Evolutionary conservation across 2,329 filamentous ascomycete species (phyloP).

Genomic region (Hypoxylon sp.): DNA sequence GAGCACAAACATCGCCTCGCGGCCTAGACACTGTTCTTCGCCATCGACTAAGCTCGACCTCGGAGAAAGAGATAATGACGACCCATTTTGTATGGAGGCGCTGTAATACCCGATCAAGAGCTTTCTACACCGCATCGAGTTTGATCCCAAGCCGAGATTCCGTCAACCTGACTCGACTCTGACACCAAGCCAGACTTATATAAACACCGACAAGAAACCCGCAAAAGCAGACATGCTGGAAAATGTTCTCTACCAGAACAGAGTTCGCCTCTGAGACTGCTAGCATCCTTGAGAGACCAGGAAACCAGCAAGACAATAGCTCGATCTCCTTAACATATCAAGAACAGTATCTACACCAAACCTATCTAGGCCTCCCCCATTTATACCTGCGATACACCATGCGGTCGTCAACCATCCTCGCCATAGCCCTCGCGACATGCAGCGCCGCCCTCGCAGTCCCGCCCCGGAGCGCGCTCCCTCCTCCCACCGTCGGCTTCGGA

Average conservation of each 20-base stretch:
- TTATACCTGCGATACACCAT: constrained; percentile 41
- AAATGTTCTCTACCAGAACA: not conserved
- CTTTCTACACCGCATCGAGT: not conserved
- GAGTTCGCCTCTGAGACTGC: not conserved
- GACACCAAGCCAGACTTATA: not conserved
- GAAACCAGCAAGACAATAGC: not conserved
- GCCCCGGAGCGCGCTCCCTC: constrained; percentile 6
- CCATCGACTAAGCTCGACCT: not conserved
- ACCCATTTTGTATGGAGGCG: not conserved
- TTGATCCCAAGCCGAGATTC: not conserved
- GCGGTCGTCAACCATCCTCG: constrained; percentile 34
- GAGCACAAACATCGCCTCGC: not conserved
- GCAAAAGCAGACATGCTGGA: not conserved
- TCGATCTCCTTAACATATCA: not conserved
- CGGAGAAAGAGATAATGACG: not conserved
- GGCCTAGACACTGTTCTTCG: not conserved
- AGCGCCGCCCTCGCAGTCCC: constrained; percentile 40
- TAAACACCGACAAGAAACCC: not conserved
- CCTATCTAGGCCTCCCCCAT: too few relatives aligned
- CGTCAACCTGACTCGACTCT: not conserved
- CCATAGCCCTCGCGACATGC: constrained; percentile 35
- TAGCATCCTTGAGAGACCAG: not conserved
- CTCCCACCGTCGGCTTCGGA: constrained; percentile 6
- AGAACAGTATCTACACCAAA: not conserved
- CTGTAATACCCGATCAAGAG: not conserved